Percentiles rank a stretch among this genome's conserved stretches.
These are phyloP conservation scores for Penicillium egyptiacum DNA, from an alignment of 495 filamentous ascomycete species.

Conservation along the genomic window DNA sequence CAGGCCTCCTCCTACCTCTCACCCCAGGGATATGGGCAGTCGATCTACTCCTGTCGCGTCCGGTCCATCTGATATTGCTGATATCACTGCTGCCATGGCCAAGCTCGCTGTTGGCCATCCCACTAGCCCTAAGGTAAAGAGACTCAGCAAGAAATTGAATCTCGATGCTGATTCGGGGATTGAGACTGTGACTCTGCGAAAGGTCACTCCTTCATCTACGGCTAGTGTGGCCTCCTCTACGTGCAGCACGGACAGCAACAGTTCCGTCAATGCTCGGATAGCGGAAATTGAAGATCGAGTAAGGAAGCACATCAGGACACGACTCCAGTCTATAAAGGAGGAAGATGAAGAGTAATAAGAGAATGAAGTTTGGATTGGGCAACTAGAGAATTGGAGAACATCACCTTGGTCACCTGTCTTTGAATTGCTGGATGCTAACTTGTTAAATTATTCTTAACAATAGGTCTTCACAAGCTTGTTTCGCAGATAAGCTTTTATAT, in stretches of 20 bases:
- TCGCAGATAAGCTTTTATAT: neutral
- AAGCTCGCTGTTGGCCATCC: neutral
- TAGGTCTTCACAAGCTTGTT: neutral
- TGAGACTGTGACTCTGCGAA: neutral
- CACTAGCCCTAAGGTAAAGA: neutral
- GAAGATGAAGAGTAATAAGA: neutral
- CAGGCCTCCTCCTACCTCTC: neutral
- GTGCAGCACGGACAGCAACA: no score
- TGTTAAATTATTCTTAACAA: neutral
- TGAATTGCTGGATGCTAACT: neutral
- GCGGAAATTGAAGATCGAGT: slow-evolving; percentile 2
- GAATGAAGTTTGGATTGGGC: neutral
- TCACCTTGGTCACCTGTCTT: neutral
- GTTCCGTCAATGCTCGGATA: slow-evolving; percentile 1
- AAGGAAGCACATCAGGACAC: neutral
- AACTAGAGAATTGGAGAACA: neutral
- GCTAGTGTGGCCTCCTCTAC: neutral
- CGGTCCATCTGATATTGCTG: neutral
- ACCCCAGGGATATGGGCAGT: no score
- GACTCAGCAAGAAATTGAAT: neutral
- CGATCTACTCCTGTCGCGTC: neutral
- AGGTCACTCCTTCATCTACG: neutral
- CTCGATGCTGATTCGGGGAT: neutral
- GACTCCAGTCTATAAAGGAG: neutral
- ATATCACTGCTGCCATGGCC: neutral